phyloP scores from a whole-genome alignment of 176 grass and related monocot species.

The Raddia distichophylla region DNA sequence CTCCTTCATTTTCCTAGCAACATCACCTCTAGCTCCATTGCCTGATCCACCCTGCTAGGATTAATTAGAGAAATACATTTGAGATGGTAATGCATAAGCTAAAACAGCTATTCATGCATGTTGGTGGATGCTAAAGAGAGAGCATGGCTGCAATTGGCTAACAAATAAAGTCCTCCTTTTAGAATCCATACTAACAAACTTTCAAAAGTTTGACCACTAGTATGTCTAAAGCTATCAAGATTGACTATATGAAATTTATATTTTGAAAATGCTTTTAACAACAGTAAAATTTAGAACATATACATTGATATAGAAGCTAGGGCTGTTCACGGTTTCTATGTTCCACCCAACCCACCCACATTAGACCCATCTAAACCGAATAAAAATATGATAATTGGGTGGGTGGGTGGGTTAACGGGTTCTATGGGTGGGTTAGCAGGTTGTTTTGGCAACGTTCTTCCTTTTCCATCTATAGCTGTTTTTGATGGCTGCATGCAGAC shows the following conservation, averaged over 20 bases:
- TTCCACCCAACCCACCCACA: too few relatives aligned
- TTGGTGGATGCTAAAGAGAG: not conserved
- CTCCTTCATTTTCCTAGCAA: too few relatives aligned
- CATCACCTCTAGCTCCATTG: not conserved
- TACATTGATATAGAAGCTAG: constrained; percentile 1
- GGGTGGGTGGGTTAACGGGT: too few relatives aligned
- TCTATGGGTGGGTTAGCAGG: too few relatives aligned
- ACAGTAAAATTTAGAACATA: not conserved
- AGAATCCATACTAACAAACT: constrained; percentile 2
- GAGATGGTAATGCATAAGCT: not conserved
- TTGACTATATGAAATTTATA: not conserved
- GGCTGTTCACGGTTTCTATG: too few relatives aligned
- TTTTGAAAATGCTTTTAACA: constrained; percentile 2
- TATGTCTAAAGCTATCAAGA: constrained; percentile 20
- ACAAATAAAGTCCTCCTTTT: not conserved
- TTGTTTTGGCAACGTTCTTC: too few relatives aligned
- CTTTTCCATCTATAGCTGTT: too few relatives aligned
- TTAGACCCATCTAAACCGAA: too few relatives aligned
- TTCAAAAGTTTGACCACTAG: not conserved
- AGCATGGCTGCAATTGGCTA: not conserved
- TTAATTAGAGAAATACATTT: constrained; percentile 30
- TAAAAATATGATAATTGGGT: too few relatives aligned
- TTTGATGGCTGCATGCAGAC: too few relatives aligned
- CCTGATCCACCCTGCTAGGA: constrained; percentile 16
- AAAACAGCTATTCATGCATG: not conserved